Evolutionary conservation across 805 yeast species (phyloP), one percentile per base, ranked within the genome.

Genomic region (Ascoidea asiatica): DNA sequence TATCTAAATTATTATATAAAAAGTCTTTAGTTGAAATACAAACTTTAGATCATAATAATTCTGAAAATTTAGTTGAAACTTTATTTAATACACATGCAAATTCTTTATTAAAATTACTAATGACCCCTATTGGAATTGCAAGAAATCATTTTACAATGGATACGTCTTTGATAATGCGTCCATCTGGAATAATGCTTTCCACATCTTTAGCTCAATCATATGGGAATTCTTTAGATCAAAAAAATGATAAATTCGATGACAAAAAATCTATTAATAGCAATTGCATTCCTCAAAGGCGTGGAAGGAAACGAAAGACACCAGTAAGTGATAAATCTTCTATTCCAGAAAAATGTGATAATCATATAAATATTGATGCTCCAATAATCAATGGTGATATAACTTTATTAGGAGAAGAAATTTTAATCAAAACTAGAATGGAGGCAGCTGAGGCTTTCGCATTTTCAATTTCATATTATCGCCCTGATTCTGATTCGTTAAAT

Each of bases 101-200:
- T 41, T 81, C 87, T 5, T 65, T 81, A 48, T 62, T 82, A 44
- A 73, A 78, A 15, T 65, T 92, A 39, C 56, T 87, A 40, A 80
- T 86, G 81, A 90, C 97, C 0, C 99, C 99, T 2, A 83, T 92
- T 47, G 98, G 99, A 48, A 78, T 88, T 45, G 83, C 95, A 4
- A 78, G 97, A 50, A 84, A 81, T 58, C 84, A 81, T 53, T 92
- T 86, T 60, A 75, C 77, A 33, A 86, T 92, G 95, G 79, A 84
- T 51, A 66, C 83, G 0, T 65, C 70, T n/a, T 69, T 77, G 43
- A 74, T 92, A 38, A 64, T 90, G 56, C 76, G 84, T 50, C 95
- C 97, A 1, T 82, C 95, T 11, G 94, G 92, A 1, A 69, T 53
- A 43, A 58, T 69, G 29, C 57, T 51, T 56, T 63, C 52, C 4